Conservation (phyloP, 345 rosid genomes). For the Noccaea caerulescens region DNA sequence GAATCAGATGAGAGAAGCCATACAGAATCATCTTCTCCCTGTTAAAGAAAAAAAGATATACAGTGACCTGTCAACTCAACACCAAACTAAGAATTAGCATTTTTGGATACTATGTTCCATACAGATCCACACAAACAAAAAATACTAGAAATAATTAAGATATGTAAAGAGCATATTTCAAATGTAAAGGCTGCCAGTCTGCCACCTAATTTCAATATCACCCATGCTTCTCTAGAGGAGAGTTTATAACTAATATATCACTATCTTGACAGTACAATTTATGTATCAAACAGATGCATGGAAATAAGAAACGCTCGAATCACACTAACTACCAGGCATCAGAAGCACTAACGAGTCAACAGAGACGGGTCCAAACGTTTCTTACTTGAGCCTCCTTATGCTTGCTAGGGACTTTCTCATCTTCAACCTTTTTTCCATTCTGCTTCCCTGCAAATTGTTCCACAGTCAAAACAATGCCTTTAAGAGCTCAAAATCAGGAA, state of each 20-base stretch:
- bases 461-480: conserved; percentile 1
- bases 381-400: conserved; percentile 48
- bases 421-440: conserved; percentile 39
- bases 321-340: conserved; percentile 15
- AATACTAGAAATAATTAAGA: background rate
- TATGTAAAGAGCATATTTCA: background rate
- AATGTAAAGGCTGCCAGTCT: background rate
- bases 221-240: conserved; percentile 1
- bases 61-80: conserved; percentile 1
- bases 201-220: conserved; percentile 7
- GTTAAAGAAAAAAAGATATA: conserved; percentile 10
- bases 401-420: conserved; percentile 42
- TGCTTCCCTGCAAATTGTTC: conserved; percentile 48
- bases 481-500: conserved; percentile 6
- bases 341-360: conserved; percentile 12
- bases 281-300: conserved; percentile 3
- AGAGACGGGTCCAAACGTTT: conserved; percentile 15
- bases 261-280: conserved; percentile 7
- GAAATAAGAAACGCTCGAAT: background rate
- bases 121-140: conserved; percentile 19
- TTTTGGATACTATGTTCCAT: background rate
- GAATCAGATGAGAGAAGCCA: conserved; percentile 75
- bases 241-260: background rate
- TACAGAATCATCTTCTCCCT: conserved; percentile 46
- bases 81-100: conserved; percentile 11